Percentiles rank a stretch among this genome's conserved stretches.
phyloP scores from a whole-genome alignment of 192 early-diverging fungal genomes.

The Spizellomyces sp. region DNA sequence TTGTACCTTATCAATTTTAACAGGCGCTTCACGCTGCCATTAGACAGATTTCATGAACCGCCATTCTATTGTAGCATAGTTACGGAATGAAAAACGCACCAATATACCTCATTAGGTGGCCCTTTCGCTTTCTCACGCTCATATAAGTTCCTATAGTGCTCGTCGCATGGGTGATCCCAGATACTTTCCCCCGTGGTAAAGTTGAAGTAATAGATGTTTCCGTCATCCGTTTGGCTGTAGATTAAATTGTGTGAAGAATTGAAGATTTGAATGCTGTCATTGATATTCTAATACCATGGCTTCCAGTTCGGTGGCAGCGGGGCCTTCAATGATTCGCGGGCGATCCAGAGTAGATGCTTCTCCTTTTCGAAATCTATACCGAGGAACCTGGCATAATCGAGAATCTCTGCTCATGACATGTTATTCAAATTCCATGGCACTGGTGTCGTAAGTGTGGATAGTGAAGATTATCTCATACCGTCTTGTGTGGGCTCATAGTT shows the following conservation, averaged over 20 bases:
- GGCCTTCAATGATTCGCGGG: constrained; percentile 61
- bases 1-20: too few relatives aligned
- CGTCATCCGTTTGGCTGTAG: constrained; percentile 63
- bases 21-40: constrained; percentile 3
- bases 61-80: background rate
- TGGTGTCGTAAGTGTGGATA: background rate
- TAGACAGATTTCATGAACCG: background rate
- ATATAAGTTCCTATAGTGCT: constrained; percentile 61
- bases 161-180: constrained; percentile 72
- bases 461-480: constrained; percentile 33
- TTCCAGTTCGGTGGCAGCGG: constrained; percentile 67
- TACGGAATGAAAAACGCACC: background rate
- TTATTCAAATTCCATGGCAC: background rate
- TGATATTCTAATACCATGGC: constrained; percentile 48
- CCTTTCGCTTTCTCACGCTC: constrained; percentile 56
- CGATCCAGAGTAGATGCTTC: constrained; percentile 62
- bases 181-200: constrained; percentile 63
- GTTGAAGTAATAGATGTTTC: constrained; percentile 67
- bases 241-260: background rate
- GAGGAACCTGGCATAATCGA: constrained; percentile 65
- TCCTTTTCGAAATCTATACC: constrained; percentile 62
- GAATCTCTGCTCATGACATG: constrained; percentile 43
- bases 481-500: constrained; percentile 64
- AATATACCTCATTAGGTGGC: background rate
- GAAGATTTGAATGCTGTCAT: background rate